These are phyloP conservation scores for Venturiaceae sp. DNA, from an alignment of 2,329 filamentous ascomycete genomes.

Conservation along the genomic window DNA sequence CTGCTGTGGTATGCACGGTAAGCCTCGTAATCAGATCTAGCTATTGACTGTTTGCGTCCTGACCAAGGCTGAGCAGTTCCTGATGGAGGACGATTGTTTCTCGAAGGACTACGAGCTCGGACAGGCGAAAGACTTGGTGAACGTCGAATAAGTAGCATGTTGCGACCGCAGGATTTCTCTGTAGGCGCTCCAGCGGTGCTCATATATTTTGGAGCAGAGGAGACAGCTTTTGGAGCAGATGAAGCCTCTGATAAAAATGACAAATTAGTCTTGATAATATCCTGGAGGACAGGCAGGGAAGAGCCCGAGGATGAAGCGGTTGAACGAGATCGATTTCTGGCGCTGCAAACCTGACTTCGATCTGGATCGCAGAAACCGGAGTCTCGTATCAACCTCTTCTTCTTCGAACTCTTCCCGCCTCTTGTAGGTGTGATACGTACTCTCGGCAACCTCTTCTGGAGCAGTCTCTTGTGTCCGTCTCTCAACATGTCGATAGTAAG, in stretches of 20 bases:
- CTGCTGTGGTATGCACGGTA: conserved; percentile 3
- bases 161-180: background rate
- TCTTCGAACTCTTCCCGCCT: conserved; percentile 2
- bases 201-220: background rate
- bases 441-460: background rate
- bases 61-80: background rate
- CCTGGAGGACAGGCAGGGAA: background rate
- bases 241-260: background rate
- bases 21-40: background rate
- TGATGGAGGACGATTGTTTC: background rate
- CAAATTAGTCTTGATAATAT: background rate
- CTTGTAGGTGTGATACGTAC: background rate
- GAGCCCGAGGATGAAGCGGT: background rate
- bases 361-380: background rate
- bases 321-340: conserved; percentile 1
- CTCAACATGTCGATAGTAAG: background rate
- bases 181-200: background rate
- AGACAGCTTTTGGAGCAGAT: background rate
- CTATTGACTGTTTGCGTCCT: too few species aligned
- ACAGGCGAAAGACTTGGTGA: background rate
- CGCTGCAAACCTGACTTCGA: too few species aligned
- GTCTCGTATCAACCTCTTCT: background rate
- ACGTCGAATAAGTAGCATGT: background rate
- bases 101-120: background rate
- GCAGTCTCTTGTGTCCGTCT: background rate